These are phyloP conservation scores for Hippophae gyantsensis DNA, from an alignment of 306 rosid species.

Conservation along the genomic window DNA sequence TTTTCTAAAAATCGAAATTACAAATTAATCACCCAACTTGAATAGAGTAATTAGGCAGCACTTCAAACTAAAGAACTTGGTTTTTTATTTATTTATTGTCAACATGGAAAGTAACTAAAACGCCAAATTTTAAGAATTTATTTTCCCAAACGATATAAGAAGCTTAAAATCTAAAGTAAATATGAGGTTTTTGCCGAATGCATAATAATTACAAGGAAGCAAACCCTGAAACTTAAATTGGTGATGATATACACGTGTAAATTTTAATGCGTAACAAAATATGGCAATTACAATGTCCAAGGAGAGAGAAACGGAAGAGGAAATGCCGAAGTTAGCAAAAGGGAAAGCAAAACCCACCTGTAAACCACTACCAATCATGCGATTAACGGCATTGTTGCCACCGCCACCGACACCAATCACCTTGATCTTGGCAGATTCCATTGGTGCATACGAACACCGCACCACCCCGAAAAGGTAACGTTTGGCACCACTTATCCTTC, in stretches of 20 bases:
- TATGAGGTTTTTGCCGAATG: too few species aligned
- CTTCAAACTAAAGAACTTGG: too few species aligned
- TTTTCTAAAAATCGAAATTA: background rate
- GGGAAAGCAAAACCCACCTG: constrained; percentile 36
- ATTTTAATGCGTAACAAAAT: background rate
- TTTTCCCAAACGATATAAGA: background rate
- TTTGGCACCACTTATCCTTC: constrained; percentile 16
- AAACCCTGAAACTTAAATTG: too few species aligned
- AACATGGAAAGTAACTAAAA: too few species aligned
- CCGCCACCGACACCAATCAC: constrained; percentile 95
- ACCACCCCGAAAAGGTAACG: constrained; percentile 25
- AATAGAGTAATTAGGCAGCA: background rate
- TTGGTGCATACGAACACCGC: constrained; percentile 44
- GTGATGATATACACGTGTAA: background rate
- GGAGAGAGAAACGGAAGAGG: background rate
- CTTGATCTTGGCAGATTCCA: constrained; percentile 80
- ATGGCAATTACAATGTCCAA: background rate
- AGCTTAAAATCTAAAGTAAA: background rate
- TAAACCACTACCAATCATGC: constrained; percentile 90
- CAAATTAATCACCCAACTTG: background rate
- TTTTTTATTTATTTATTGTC: too few species aligned
- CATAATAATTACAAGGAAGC: too few species aligned
- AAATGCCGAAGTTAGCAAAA: background rate
- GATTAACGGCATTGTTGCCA: constrained; percentile 90
- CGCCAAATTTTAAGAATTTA: too few species aligned